phyloP scores from a whole-genome alignment of 2,329 filamentous ascomycete species.

The Tothia fuscella region DNA sequence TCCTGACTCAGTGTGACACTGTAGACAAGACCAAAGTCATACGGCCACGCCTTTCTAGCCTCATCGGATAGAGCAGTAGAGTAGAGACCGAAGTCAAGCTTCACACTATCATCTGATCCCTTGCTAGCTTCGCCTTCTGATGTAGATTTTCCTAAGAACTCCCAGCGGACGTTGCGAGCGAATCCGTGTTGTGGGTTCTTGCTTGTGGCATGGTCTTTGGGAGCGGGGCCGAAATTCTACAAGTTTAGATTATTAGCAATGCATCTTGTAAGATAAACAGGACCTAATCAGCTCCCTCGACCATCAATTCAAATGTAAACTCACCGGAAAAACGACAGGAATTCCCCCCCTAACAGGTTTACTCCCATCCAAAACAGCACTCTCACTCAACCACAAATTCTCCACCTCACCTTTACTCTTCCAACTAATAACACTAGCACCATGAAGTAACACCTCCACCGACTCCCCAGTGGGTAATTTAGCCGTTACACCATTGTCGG shows the following conservation, averaged over 20 bases:
- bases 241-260: not conserved
- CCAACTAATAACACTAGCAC: slow-evolving; percentile 89
- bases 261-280: not conserved
- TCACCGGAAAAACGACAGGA: slow-evolving; percentile 83
- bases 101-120: slow-evolving; percentile 55
- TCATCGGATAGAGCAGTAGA: slow-evolving; percentile 57
- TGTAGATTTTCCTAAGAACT: slow-evolving; percentile 83
- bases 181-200: slow-evolving; percentile 88
- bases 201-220: slow-evolving; percentile 63
- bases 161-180: slow-evolving; percentile 80
- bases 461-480: slow-evolving; percentile 76
- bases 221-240: slow-evolving; percentile 75
- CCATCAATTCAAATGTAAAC: slow-evolving; percentile 20
- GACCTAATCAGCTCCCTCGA: not conserved
- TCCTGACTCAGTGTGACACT: slow-evolving; percentile 73
- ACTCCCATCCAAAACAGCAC: slow-evolving; percentile 68
- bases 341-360: slow-evolving; percentile 88
- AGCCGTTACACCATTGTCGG: slow-evolving; percentile 63
- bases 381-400: slow-evolving; percentile 76
- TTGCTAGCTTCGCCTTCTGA: slow-evolving; percentile 41
- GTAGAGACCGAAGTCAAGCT: slow-evolving; percentile 90
- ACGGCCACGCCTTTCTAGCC: slow-evolving; percentile 64
- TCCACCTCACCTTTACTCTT: slow-evolving; percentile 63
- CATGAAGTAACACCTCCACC: slow-evolving; percentile 75
- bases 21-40: slow-evolving; percentile 83